A percentile compares a stretch with the other conserved stretches of the same genome.
These are phyloP conservation scores for Williopsis jadinii DNA, from an alignment of 1,139 yeast species.

Conservation along the genomic window DNA sequence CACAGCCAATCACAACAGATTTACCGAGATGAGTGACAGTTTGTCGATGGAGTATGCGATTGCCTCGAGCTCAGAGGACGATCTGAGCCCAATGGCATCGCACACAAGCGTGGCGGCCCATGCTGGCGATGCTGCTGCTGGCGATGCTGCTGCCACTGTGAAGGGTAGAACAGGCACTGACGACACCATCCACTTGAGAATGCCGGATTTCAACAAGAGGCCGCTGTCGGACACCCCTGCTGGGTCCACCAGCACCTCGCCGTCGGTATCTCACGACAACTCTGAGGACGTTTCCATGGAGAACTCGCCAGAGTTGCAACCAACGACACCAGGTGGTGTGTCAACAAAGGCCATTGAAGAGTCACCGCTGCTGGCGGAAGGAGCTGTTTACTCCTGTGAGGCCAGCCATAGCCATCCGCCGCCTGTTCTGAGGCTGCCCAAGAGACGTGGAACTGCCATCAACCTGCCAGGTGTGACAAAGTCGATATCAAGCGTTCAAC, in stretches of 20 bases:
- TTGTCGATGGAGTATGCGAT: conserved; percentile 13
- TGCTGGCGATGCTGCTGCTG: background rate
- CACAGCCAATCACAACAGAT: too few species aligned
- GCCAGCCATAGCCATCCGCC: conserved; percentile 2
- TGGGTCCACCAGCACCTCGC: conserved; percentile 49
- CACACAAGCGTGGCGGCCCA: background rate
- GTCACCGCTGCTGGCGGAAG: background rate
- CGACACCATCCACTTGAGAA: conserved; percentile 6
- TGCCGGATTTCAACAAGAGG: conserved; percentile 60
- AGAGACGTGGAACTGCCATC: conserved; percentile 61
- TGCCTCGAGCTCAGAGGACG: conserved; percentile 13
- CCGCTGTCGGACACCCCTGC: conserved; percentile 71
- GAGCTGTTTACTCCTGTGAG: too few species aligned
- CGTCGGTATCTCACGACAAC: conserved; percentile 28
- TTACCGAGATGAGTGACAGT: too few species aligned
- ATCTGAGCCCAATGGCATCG: conserved; percentile 1
- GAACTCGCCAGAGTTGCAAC: conserved; percentile 23
- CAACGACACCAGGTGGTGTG: conserved; percentile 1
- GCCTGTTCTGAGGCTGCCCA: conserved; percentile 18
- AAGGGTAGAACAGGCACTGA: background rate
- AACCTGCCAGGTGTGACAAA: conserved; percentile 92
- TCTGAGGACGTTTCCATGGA: conserved; percentile 24
- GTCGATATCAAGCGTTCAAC: conserved; percentile 56
- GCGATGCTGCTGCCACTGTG: background rate
- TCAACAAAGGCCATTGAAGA: too few species aligned